Percentiles rank a stretch among this genome's conserved stretches.
These are phyloP conservation scores for Metarhizium rileyi DNA, from an alignment of 2,329 filamentous ascomycete genomes.

Conservation along the genomic window DNA sequence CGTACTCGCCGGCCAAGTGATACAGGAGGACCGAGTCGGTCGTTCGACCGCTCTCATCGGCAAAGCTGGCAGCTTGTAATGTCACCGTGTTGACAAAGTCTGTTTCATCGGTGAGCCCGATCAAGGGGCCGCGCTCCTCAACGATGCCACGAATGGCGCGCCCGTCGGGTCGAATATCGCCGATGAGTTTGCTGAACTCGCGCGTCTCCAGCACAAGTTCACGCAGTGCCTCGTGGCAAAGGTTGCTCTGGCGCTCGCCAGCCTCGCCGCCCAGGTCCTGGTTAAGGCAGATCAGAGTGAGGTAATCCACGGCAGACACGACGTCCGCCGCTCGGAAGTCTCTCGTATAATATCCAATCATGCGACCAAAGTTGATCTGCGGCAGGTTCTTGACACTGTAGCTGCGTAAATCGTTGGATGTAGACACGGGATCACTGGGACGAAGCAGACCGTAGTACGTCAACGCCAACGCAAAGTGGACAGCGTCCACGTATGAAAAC, in stretches of 20 bases:
- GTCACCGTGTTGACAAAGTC: conserved; percentile 91
- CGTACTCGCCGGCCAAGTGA: conserved; percentile 89
- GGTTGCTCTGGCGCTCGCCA: conserved; percentile 64
- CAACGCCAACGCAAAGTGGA: conserved; percentile 87
- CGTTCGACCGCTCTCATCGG: conserved; percentile 86
- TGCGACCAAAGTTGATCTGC: conserved; percentile 88
- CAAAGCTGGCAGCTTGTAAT: conserved; percentile 80
- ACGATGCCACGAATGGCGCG: conserved; percentile 78
- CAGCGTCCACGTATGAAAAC: conserved; percentile 85
- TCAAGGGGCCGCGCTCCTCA: conserved; percentile 72
- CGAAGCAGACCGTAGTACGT: conserved; percentile 84
- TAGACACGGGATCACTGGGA: conserved; percentile 69
- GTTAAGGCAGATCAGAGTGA: conserved; percentile 85
- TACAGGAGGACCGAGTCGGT: conserved; percentile 93
- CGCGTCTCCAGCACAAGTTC: conserved; percentile 94
- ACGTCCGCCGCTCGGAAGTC: conserved; percentile 90
- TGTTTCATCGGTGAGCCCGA: conserved; percentile 67
- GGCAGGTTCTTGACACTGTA: conserved; percentile 59
- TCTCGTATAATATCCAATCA: conserved; percentile 89
- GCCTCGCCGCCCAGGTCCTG: conserved; percentile 66
- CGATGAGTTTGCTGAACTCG: conserved; percentile 88
- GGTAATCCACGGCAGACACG: conserved; percentile 85
- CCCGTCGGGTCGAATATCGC: conserved; percentile 82
- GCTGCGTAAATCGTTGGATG: conserved; percentile 59
- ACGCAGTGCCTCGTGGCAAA: conserved; percentile 87